Evolutionary conservation across 2,329 filamentous ascomycete species (phyloP), one percentile per base, ranked within the genome.

Genomic region (Pseudovirgaria hyperparasitica): DNA sequence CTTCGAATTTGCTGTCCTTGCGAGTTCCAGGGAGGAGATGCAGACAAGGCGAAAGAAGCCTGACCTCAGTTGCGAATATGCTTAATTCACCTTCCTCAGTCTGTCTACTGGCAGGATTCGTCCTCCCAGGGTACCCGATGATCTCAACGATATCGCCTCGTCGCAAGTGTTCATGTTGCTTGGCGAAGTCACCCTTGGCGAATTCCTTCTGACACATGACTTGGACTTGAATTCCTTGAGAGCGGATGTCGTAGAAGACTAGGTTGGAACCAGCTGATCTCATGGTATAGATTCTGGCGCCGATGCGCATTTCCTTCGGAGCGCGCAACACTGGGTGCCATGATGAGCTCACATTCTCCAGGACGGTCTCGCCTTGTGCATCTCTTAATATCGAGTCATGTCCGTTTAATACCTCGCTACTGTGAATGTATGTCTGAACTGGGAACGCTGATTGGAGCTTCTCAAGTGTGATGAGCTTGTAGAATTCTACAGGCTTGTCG

Each of bases 131-230:
- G 55, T 74, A 90, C 28, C 85, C 85, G 35, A 82, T 67, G 39
- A 92, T 72, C 33, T 87, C 90, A 43, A 98, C 80, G 40, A 93
- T 82, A 54, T 98, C 92, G 52, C 90, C 92, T 54, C 87, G 70
- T 40, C 86, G 76, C 34, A 98, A 70, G 53, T 81, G 69, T 45
- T 92, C 77, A 51, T 98, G 90, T 61, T 96, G 87, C 33, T 81
- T 72, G 43, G 81, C 79, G 44, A 96, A 98, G 25, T 70, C 70
- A 40, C 77, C 72, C 31, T 69, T 70, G 31, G 75, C 70, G 43
- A 92, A 72, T 47, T 93, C 77, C 23, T 80, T 70, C 57, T 94
- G 85, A 52, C 84, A 92, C 67, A 96, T 82, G 37, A 96, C 74
- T 63, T 98, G 92, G 24, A 93, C 66, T 55, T 82, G 80, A 40